Conservation (phyloP, 2,329 filamentous ascomycete species). For the Cryphonectria naterciae region DNA sequence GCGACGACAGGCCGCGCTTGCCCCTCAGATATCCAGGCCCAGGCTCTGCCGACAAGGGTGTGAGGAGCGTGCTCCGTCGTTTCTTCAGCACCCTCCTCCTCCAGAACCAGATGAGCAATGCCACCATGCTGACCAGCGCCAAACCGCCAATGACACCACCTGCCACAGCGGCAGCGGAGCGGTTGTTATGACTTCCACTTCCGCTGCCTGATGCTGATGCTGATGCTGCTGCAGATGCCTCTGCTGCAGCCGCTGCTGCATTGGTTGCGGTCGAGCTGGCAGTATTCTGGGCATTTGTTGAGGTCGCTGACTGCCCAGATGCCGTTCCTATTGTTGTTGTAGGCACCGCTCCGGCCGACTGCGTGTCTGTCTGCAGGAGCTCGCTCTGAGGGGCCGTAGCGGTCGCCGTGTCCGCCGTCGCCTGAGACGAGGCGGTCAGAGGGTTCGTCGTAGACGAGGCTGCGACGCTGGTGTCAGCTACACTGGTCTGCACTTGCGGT, state of each 20-base stretch:
- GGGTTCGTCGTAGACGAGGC: constrained; percentile 26
- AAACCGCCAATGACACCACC: constrained; percentile 57
- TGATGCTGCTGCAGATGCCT: neutral
- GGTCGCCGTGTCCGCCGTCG: neutral
- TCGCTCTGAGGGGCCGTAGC: constrained; percentile 28
- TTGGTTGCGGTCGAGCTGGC: constrained; percentile 33
- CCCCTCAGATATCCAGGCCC: constrained; percentile 27
- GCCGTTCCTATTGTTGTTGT: constrained; percentile 30
- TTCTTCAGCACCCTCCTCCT: constrained; percentile 47
- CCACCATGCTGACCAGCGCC: constrained; percentile 49
- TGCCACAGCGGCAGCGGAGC: constrained; percentile 50
- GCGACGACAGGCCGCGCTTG: constrained; percentile 46
- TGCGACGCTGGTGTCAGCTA: constrained; percentile 43
- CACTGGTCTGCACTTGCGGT: constrained; percentile 37
- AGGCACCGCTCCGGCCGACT: constrained; percentile 17
- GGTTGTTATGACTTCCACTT: constrained; percentile 35
- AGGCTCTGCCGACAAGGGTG: constrained; percentile 47
- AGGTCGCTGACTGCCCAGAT: constrained; percentile 23
- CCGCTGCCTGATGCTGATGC: neutral
- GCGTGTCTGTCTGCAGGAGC: constrained; percentile 14
- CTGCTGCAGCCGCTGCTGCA: constrained; percentile 25
- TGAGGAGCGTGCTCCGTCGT: constrained; percentile 53
- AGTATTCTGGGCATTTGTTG: constrained; percentile 9
- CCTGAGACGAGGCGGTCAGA: constrained; percentile 30
- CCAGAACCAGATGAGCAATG: constrained; percentile 56